Base-by-base conservation (phyloP, 2,329 filamentous ascomycete genomes). In the Hypoxylon sp. region DNA sequence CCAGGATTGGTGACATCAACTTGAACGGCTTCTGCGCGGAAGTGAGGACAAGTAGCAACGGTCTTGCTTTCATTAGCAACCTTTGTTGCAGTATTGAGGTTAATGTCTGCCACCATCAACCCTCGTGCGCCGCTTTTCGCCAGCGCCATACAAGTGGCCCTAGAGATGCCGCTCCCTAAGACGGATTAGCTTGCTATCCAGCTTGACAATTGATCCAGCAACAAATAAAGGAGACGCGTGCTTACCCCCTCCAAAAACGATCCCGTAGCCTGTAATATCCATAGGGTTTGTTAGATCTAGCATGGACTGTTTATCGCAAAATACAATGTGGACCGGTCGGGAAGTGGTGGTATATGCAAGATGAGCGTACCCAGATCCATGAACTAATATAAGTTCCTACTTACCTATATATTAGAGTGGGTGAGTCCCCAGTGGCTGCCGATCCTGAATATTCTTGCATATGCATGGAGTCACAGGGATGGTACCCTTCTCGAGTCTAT, bases 91-190 rank as follows among this genome's bases (percentile, higher is more conserved):
- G 54, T 14, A 0, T 70, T 62, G 2, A 72, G 46, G 18, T 72
- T 51, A 33, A 73, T 51, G 22, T 73, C 71, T 6, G 70, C 70
- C 1, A 73, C 18, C 5, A 72, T 8, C 0, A 73, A 0, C 0
- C 65, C 69, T 1, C 18, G 28, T 8, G 44, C 63, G 2, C 71
- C 69, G 1, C 14, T 18, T 48, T 57, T 45, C 4, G 70, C 66
- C 11, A 73, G 58, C 2, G 59, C 60, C 4, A 68, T 22, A 22
- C 44, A 56, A 14, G 32, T 32, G 3, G 64, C 49, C 28, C 50
- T 60, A 6, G 38, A 48, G n/a, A 64, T 64, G 6, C 61, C 61
- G n/a, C 61, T 60, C n/a, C 33, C 61, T 64, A 12, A 2, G 36
- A 11, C 14, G 20, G 22, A 24, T 58, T 53, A 63, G 53, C 16